Conservation (phyloP, 2,329 filamentous ascomycete species). For the Tolypocladium endophyticum region DNA sequence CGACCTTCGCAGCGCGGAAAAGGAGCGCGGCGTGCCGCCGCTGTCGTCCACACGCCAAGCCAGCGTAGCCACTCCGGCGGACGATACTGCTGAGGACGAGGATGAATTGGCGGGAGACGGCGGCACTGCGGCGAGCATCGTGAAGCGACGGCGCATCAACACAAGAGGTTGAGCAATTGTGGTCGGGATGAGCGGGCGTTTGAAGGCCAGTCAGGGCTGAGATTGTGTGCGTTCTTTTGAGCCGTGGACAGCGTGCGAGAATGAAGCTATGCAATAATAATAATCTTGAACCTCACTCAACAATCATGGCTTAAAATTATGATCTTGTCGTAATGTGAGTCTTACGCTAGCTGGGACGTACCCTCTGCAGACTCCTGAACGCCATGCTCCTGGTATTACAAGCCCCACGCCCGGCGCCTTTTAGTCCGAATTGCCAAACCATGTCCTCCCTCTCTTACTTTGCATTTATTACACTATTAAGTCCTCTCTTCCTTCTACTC, state of each 20-base stretch:
- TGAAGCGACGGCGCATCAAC: slow-evolving; percentile 25
- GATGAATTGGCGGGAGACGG: slow-evolving; percentile 35
- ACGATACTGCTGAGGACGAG: slow-evolving; percentile 38
- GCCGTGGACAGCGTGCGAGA: background rate
- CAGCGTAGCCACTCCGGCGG: slow-evolving; percentile 29
- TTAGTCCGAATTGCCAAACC: background rate
- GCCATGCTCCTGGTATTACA: background rate
- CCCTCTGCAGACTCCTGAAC: background rate
- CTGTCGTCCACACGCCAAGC: slow-evolving; percentile 21
- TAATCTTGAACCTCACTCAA: background rate
- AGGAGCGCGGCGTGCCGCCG: slow-evolving; percentile 30
- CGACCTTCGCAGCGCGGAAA: slow-evolving; percentile 66
- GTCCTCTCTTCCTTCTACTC: slow-evolving; percentile 4
- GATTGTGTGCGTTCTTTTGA: background rate
- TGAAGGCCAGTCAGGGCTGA: background rate
- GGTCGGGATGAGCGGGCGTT: background rate
- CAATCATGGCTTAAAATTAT: background rate
- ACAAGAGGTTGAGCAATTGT: slow-evolving; percentile 17
- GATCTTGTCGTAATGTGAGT: background rate
- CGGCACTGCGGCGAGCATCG: slow-evolving; percentile 18
- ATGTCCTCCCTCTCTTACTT: background rate
- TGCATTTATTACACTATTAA: background rate
- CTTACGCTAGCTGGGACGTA: background rate
- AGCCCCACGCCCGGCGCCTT: background rate
- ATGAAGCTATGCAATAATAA: background rate